Percentiles rank a stretch among this genome's conserved stretches.
phyloP scores from a whole-genome alignment of 2,329 filamentous ascomycete genomes.

The Chaetomiaceae sp. region DNA sequence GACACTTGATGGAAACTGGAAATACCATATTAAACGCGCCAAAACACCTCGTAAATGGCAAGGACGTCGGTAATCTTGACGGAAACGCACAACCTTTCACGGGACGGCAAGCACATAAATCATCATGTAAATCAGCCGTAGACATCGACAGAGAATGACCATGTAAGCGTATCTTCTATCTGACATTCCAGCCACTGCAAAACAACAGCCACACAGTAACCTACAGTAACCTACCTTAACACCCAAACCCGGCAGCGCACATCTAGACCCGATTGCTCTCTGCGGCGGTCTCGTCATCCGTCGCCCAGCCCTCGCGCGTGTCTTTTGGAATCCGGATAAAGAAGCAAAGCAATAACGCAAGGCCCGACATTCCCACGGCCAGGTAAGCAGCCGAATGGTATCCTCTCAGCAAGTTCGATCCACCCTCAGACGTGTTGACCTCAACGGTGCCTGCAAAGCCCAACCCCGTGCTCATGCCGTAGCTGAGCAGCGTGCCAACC shows the following conservation, averaged over 20 bases:
- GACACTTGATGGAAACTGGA: too few species aligned
- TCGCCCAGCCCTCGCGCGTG: not conserved
- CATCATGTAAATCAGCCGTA: too few species aligned
- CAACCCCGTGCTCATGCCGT: slow-evolving; percentile 9
- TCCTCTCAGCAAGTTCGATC: not conserved
- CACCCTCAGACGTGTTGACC: slow-evolving; percentile 1
- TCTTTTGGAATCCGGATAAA: slow-evolving; percentile 2
- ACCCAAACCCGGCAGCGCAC: not conserved
- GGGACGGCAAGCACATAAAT: too few species aligned
- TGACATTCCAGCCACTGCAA: too few species aligned
- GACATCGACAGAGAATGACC: too few species aligned
- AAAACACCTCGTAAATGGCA: too few species aligned
- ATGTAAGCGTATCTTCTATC: too few species aligned
- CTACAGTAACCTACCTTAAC: too few species aligned
- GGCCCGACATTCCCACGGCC: slow-evolving; percentile 5
- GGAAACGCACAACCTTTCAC: too few species aligned
- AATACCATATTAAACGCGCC: too few species aligned
- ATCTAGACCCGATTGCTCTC: not conserved
- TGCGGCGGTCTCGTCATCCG: not conserved
- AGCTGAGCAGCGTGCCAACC: slow-evolving; percentile 8
- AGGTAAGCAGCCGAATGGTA: slow-evolving; percentile 10
- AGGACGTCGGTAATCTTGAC: too few species aligned
- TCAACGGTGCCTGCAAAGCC: slow-evolving; percentile 8
- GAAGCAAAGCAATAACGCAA: slow-evolving; percentile 3
- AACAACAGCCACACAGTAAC: too few species aligned